Conservation (phyloP, 331 rosid species). For the Pyrus hybrid region DNA sequence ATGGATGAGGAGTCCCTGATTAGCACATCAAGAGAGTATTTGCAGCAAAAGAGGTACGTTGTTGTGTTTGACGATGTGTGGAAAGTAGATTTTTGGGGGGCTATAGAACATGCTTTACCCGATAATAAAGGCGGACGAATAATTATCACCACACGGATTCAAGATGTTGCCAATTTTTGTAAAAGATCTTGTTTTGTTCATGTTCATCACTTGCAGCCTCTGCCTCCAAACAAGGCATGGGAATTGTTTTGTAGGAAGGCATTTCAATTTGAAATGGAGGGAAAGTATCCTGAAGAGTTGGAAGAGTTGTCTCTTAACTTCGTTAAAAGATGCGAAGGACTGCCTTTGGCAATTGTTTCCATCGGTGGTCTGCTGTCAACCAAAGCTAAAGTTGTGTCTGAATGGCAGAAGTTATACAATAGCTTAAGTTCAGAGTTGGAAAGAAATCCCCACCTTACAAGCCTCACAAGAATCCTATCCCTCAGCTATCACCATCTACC, state of each 20-base stretch:
- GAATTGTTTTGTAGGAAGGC: constrained; percentile 3
- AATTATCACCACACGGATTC: background rate
- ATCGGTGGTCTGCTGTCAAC: constrained; percentile 18
- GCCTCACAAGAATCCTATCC: background rate
- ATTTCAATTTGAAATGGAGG: background rate
- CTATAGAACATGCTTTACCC: constrained; percentile 5
- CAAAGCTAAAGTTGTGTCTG: background rate
- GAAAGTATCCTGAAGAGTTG: background rate
- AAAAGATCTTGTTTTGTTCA: background rate
- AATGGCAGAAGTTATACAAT: constrained; percentile 11
- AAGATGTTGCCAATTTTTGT: background rate
- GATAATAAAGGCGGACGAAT: background rate
- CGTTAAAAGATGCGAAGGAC: constrained; percentile 10
- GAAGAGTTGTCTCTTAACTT: background rate
- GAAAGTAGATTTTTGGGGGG: constrained; percentile 3
- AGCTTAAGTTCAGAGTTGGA: constrained; percentile 9
- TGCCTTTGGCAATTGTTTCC: constrained; percentile 18
- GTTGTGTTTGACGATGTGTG: constrained; percentile 25
- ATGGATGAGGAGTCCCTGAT: background rate
- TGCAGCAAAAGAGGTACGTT: constrained; percentile 14
- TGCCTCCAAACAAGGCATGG: background rate
- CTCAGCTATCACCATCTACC: constrained; percentile 19
- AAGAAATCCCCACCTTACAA: constrained; percentile 7
- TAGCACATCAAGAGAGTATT: background rate
- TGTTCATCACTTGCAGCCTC: background rate